phyloP scores from a whole-genome alignment of 1,284 basidiomycete genomes.

The Phellopilus nigrolimitatus region DNA sequence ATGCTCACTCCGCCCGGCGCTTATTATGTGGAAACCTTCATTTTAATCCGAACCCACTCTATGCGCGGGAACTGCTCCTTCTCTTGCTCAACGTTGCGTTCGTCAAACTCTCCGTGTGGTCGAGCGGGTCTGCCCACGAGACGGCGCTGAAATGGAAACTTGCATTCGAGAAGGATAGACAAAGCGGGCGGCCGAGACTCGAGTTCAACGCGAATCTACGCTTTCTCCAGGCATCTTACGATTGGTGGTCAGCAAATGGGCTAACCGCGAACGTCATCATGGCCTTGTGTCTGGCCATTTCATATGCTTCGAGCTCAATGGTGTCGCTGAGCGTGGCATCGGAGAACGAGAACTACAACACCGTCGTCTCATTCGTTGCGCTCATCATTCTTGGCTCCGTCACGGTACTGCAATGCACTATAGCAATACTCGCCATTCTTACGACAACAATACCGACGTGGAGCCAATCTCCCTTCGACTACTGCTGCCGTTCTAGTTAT shows the following conservation, averaged over 20 bases:
- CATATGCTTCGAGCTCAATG: constrained; percentile 8
- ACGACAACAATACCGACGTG: constrained; percentile 3
- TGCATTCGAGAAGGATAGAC: neutral
- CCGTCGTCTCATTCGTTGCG: neutral
- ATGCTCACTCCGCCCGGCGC: no score
- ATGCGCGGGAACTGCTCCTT: neutral
- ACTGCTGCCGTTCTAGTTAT: neutral
- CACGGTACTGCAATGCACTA: neutral
- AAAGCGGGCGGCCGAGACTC: neutral
- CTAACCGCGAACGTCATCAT: constrained; percentile 1
- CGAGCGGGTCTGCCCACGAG: neutral
- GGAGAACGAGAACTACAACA: neutral
- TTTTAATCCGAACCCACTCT: neutral
- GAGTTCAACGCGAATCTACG: constrained; percentile 2
- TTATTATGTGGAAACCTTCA: constrained; percentile 4
- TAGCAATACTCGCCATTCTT: neutral
- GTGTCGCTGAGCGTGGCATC: neutral
- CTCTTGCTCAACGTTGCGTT: constrained; percentile 1
- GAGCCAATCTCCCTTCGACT: constrained; percentile 6
- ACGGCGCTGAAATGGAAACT: neutral
- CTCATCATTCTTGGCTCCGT: neutral
- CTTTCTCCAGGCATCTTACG: constrained; percentile 1
- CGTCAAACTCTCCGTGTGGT: constrained; percentile 3
- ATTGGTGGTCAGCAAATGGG: constrained; percentile 1
- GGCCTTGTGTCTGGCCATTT: neutral